Evolutionary conservation across 2,329 filamentous ascomycete genomes (phyloP).

Genomic region (Penicillium crustosum): DNA sequence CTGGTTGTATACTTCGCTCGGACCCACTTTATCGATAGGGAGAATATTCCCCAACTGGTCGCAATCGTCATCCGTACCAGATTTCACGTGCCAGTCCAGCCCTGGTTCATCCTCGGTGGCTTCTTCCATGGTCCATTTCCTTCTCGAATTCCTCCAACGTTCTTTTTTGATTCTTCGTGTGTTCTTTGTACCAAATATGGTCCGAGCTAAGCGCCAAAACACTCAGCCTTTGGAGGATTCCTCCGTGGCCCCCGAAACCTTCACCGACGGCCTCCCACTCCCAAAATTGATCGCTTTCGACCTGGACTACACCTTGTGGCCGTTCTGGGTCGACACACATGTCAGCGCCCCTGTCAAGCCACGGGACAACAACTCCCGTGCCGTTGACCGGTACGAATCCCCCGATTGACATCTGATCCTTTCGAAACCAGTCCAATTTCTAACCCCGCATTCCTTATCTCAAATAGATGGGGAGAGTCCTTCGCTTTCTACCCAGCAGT

Average conservation of each 20-base stretch:
- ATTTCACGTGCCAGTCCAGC: background rate
- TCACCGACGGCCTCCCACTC: slow-evolving; percentile 67
- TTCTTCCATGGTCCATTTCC: slow-evolving; percentile 5
- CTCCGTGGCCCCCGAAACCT: slow-evolving; percentile 52
- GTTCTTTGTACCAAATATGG: slow-evolving; percentile 23
- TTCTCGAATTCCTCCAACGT: background rate
- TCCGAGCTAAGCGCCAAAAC: slow-evolving; percentile 37
- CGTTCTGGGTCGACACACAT: slow-evolving; percentile 96
- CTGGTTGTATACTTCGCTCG: background rate
- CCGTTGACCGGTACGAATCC: slow-evolving; percentile 40
- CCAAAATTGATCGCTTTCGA: slow-evolving; percentile 89
- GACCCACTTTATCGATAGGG: background rate
- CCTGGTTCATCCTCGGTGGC: background rate
- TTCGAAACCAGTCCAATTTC: background rate
- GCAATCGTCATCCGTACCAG: background rate
- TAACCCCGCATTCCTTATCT: slow-evolving; percentile 8
- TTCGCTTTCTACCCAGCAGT: slow-evolving; percentile 72
- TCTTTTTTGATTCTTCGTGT: background rate
- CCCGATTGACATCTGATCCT: background rate
- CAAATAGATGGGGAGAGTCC: slow-evolving; percentile 57
- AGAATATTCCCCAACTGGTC: background rate
- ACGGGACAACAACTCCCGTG: slow-evolving; percentile 52
- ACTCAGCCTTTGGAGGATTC: slow-evolving; percentile 36
- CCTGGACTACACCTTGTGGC: slow-evolving; percentile 98
- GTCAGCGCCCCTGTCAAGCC: slow-evolving; percentile 72